A percentile compares a stretch with the other conserved stretches of the same genome.
Evolutionary conservation across 495 filamentous ascomycete genomes (phyloP).

Genomic region (Extremus antarcticus): DNA sequence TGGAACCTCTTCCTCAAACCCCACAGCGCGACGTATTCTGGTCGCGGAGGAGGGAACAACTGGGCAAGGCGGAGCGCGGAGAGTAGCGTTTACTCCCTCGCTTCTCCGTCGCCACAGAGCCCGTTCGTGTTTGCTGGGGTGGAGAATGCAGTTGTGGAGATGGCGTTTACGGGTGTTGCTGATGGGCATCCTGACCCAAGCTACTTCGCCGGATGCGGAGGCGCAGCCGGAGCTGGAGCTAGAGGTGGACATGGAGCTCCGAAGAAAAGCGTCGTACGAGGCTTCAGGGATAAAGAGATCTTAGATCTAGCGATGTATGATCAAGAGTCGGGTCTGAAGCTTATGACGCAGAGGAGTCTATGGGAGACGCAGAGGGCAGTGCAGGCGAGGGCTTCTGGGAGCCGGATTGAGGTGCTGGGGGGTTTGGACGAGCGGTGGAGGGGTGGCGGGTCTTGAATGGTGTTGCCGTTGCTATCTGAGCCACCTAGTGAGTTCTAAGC

Average conservation of each 20-base stretch:
- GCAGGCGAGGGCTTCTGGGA: too few relatives aligned
- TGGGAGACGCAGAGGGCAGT: constrained; percentile 37
- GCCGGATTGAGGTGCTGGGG: constrained; percentile 35
- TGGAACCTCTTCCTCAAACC: constrained; percentile 23
- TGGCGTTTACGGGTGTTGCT: constrained; percentile 43
- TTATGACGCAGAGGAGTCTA: constrained; percentile 23
- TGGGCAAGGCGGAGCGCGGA: constrained; percentile 25
- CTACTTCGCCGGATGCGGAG: neutral
- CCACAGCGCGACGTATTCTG: constrained; percentile 1
- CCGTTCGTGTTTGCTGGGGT: constrained; percentile 49
- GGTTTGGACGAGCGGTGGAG: constrained; percentile 9
- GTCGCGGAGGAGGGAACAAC: constrained; percentile 1
- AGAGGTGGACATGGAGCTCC: too few relatives aligned
- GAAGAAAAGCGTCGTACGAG: neutral
- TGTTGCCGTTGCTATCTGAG: too few relatives aligned
- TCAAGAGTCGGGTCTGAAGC: constrained; percentile 14
- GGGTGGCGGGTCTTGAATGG: neutral
- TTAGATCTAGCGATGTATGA: constrained; percentile 29
- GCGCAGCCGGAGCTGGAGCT: too few relatives aligned
- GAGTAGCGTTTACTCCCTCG: constrained; percentile 48
- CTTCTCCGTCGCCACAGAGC: constrained; percentile 43
- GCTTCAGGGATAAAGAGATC: constrained; percentile 7
- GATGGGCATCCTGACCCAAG: constrained; percentile 27
- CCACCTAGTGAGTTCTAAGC: too few relatives aligned
- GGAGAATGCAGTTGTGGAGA: constrained; percentile 39